Conservation (phyloP, 495 filamentous ascomycete species). For the Neurospora sp. region DNA sequence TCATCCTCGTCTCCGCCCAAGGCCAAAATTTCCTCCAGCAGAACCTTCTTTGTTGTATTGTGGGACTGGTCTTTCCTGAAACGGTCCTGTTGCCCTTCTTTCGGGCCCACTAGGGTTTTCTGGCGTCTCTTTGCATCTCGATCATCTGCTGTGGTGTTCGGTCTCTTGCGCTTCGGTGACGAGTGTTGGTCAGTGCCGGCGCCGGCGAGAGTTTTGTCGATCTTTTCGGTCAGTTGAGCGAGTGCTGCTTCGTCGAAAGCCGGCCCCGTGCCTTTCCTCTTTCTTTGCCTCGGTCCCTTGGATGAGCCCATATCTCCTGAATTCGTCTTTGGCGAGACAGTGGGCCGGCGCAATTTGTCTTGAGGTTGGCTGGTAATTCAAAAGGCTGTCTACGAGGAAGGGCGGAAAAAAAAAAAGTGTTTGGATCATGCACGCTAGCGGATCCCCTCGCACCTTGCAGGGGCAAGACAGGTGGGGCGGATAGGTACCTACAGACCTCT, state of each 20-base stretch:
- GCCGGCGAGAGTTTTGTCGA: conserved; percentile 42
- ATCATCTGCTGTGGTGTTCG: conserved; percentile 20
- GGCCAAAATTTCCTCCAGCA: conserved; percentile 63
- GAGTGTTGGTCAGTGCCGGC: conserved; percentile 16
- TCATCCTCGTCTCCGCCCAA: conserved; percentile 74
- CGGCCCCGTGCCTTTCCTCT: conserved; percentile 24
- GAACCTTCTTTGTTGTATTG: conserved; percentile 18
- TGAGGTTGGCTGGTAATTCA: background rate
- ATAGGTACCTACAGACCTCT: background rate
- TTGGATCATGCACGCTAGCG: background rate
- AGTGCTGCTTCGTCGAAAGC: conserved; percentile 52
- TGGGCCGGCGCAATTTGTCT: background rate
- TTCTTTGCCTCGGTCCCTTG: conserved; percentile 14
- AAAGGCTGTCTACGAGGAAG: background rate
- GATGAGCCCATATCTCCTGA: conserved; percentile 11
- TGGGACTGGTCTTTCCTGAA: conserved; percentile 10
- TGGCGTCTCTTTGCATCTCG: conserved; percentile 41
- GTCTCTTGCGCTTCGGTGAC: conserved; percentile 37
- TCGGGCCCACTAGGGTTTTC: conserved; percentile 25
- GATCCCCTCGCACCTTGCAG: background rate
- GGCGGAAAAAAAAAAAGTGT: background rate
- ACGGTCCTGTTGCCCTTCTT: background rate
- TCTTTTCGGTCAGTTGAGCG: conserved; percentile 52
- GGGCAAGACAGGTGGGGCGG: background rate
- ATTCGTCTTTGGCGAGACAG: background rate